Evolutionary conservation across 768 basidiomycete genomes (phyloP).

Genomic region (Tulasnella sp.): DNA sequence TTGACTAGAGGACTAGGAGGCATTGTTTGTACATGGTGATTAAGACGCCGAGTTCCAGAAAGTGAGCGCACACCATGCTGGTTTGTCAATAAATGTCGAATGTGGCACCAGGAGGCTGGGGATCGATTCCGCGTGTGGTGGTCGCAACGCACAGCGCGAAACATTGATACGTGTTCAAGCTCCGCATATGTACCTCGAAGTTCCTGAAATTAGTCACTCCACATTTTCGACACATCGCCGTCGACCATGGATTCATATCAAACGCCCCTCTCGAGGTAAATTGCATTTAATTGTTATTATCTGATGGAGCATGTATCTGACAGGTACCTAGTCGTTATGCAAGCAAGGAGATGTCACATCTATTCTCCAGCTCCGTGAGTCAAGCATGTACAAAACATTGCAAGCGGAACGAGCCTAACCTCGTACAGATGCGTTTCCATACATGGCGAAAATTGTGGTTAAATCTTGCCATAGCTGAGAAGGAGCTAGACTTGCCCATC

Average conservation of each 20-base stretch:
- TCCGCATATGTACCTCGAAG: background rate
- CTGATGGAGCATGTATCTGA: background rate
- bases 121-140: background rate
- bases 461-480: constrained; percentile 90
- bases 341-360: constrained; percentile 93
- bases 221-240: background rate
- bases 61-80: background rate
- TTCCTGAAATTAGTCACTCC: background rate
- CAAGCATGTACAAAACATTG: background rate
- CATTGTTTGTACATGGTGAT: too few species aligned
- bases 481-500: constrained; percentile 85
- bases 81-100: background rate
- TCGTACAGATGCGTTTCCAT: constrained; percentile 69
- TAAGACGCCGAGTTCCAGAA: too few species aligned
- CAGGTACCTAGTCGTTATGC: constrained; percentile 72
- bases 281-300: background rate
- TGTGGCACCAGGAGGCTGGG: background rate
- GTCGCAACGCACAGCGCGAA: background rate
- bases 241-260: constrained; percentile 45
- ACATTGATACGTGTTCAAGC: background rate
- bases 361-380: constrained; percentile 87
- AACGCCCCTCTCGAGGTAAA: constrained; percentile 66
- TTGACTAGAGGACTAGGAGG: too few species aligned
- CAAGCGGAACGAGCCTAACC: background rate
- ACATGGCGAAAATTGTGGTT: constrained; percentile 97